phyloP scores from a whole-genome alignment of 164 flowering plant species.

The Macadamia integrifolia region DNA sequence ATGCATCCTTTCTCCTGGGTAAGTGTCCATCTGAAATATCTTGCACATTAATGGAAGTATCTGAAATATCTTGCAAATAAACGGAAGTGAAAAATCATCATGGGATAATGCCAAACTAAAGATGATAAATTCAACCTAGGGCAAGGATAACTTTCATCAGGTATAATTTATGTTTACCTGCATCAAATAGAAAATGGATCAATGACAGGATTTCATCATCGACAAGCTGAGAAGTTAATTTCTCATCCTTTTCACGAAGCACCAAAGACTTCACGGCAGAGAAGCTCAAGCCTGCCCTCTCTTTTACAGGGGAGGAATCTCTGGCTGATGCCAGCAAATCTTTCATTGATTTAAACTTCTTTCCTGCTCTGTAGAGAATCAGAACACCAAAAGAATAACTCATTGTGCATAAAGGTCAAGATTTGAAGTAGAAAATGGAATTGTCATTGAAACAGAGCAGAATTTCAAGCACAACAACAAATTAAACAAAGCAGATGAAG shows the following conservation, averaged over 20 bases:
- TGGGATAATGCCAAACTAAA: slow-evolving; percentile 22
- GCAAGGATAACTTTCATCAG: slow-evolving; percentile 3
- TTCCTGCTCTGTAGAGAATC: slow-evolving; percentile 45
- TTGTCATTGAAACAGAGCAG: not conserved
- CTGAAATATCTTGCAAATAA: slow-evolving; percentile 65
- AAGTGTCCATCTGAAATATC: slow-evolving; percentile 75
- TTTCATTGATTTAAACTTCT: slow-evolving; percentile 57
- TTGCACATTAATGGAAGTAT: slow-evolving; percentile 64
- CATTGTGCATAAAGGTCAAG: not conserved
- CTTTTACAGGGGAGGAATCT: slow-evolving; percentile 73
- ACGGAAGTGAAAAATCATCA: slow-evolving; percentile 60
- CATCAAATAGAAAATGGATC: slow-evolving; percentile 46
- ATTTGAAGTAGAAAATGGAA: not conserved
- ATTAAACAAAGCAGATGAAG: not conserved
- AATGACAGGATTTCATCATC: slow-evolving; percentile 50
- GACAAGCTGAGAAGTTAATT: slow-evolving; percentile 37
- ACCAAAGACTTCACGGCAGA: slow-evolving; percentile 82
- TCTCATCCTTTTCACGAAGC: slow-evolving; percentile 84
- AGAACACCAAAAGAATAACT: not conserved
- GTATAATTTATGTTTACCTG: slow-evolving; percentile 44
- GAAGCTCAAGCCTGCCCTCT: slow-evolving; percentile 68
- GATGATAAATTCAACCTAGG: slow-evolving; percentile 5
- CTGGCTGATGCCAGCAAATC: slow-evolving; percentile 56
- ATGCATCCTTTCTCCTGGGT: slow-evolving; percentile 34
- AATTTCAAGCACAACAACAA: too few species aligned